Base-by-base conservation (phyloP, 768 basidiomycete species). In the Pleurotus citrinopileatus region DNA sequence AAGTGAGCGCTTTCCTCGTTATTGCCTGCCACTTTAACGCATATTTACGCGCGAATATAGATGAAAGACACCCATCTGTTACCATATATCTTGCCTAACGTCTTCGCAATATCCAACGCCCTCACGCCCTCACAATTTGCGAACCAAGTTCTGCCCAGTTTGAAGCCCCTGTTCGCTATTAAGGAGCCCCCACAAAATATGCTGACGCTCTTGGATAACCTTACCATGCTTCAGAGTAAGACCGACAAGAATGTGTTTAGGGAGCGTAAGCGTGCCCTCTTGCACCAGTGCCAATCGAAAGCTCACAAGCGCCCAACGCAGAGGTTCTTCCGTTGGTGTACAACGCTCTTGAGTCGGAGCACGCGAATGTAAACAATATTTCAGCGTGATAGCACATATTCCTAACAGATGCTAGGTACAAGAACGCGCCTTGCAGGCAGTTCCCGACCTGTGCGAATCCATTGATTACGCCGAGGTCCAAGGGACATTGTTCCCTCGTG, bases 121-220 rank as follows among this genome's bases (percentile, higher is more conserved):
- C 73, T 98, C 45, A 83, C 89, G 4, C 80, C 91, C 3, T 64
- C 77, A 12, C 93, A 95, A 63, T 99, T 99, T 63, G 86, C 87
- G 0, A 73, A 76, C 15, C 73, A 80, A 52, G 94, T 98, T 2
- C 74, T 98, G 3, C 93, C 94, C 1, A 89, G 86, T 61, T 76
- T 98, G 29, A 94, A 89, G 63, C 96, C 95, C 0, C 70, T 99
- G 15, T 99, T 99, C 59, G 77, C 74, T 0, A 74, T 98, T 63
- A 94, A 90, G 66, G 97, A 99, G 62, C 96, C 97, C 15, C 95
- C 96, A 0, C 95, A 98, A 69, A 97, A 95, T 59, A 96, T 98
- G 91, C 69, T 98, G 47, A 94, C 94, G 0, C 71, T 99, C 22
- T 69, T 99, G 42, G 94, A 98, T 61, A 96, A 96, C 62, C 76